Base-by-base conservation (phyloP, 2,329 filamentous ascomycete genomes). In the Alternaria infectoria region DNA sequence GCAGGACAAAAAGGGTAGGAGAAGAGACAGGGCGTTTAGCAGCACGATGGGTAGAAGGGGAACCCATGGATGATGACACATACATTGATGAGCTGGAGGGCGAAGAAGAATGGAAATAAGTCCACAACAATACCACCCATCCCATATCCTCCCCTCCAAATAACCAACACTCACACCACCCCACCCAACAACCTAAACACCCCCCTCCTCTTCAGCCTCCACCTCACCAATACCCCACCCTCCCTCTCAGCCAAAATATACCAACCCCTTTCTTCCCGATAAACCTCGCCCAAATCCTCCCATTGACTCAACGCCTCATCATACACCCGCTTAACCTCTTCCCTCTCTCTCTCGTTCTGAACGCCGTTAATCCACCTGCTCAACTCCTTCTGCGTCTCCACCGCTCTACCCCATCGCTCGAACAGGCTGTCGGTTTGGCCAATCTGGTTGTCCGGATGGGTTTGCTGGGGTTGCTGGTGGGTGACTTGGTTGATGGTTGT, bases 1-100 rank as follows among this genome's bases (percentile, higher is more conserved):
- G 51, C 13, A 62, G 47, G 46, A 76, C 77, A 28, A 68, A 61
- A 44, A 68, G 64, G 32, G 59, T 81, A 51, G 74, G 78, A 4
- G 71, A 71, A 63, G 69, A 72, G 61, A 74, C 74, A 0, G 81
- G 81, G 9, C 64, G 67, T 11, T 32, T 79, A 28, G 80, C 80
- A 21, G 78, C 76, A 4, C 51, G 66, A 46, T 82, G 81, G 81
- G 63, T 79, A 9, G 23, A 65, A 19, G 65, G 62, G 2, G 49
- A 26, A 13, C 49, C 49, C 30, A 26, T 55, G 6, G 62, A 54
- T 1, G 56, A 62, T 26, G 62, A 66, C 4, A 3, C 59, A 2
- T 61, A 61, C 43, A 57, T 69, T n/a, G 64, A 62, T 11, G 13
- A 40, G 3, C 36, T 40, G 2, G 19, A 51, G 5, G 28, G 17